Percentiles rank a stretch among this genome's conserved stretches.
Conservation (phyloP, 2,329 filamentous ascomycete genomes). For the Aureobasidium sp. region DNA sequence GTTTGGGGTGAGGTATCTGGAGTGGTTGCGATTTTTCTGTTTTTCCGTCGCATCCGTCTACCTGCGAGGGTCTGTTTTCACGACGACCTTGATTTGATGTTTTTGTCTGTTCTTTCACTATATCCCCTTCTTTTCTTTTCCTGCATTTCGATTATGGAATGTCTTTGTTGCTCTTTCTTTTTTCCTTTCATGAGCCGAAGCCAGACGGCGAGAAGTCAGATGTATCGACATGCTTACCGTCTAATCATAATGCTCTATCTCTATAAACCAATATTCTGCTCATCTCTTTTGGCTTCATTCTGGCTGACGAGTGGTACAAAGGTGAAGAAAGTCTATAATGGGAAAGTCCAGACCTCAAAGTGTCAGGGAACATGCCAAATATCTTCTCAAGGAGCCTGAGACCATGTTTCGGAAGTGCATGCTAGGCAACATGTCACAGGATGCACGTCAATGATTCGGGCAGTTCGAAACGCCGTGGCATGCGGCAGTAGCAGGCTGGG, state of each 20-base stretch:
- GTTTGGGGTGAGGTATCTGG: neutral
- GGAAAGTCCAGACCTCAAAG: neutral
- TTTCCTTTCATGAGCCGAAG: slow-evolving; percentile 2
- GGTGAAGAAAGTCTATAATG: neutral
- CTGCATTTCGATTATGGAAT: neutral
- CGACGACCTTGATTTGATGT: neutral
- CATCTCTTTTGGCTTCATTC: neutral
- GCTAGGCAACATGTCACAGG: neutral
- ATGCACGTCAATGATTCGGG: neutral
- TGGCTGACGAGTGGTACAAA: neutral
- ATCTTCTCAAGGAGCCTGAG: neutral
- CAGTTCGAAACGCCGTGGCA: neutral
- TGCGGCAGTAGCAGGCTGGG: neutral
- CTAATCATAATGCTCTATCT: slow-evolving; percentile 10
- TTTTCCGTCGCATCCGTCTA: neutral
- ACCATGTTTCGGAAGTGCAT: neutral
- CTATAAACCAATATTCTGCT: neutral
- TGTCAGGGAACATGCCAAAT: neutral
- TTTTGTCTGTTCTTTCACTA: neutral
- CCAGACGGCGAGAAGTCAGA: slow-evolving; percentile 7
- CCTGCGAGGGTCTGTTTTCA: neutral
- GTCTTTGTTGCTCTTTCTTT: neutral
- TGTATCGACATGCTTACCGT: slow-evolving; percentile 8
- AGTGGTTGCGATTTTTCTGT: neutral
- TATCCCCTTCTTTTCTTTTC: slow-evolving; percentile 9